These are phyloP conservation scores for Paracamarosporium sp. DNA, from an alignment of 2,329 filamentous ascomycete genomes.

Conservation along the genomic window DNA sequence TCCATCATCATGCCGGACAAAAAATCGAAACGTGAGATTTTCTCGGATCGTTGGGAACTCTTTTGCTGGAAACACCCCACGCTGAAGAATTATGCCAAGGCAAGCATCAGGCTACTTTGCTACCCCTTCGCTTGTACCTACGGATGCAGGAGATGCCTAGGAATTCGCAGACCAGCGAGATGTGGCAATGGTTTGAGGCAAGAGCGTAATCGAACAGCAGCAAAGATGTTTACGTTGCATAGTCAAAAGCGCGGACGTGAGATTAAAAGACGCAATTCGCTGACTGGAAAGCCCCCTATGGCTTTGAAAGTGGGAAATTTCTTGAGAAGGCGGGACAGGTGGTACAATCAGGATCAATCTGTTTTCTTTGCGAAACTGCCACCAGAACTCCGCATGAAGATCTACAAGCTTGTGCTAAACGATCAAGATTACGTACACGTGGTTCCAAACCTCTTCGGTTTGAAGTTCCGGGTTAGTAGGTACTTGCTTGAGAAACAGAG, in stretches of 20 bases:
- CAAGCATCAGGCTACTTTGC: too few relatives aligned
- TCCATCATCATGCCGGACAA: too few relatives aligned
- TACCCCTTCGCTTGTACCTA: neutral
- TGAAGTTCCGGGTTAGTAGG: neutral
- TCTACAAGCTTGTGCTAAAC: neutral
- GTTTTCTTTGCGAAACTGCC: neutral
- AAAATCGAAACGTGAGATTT: too few relatives aligned
- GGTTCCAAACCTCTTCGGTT: neutral
- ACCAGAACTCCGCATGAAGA: neutral
- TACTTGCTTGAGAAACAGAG: neutral
- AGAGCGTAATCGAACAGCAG: neutral
- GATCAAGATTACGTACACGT: neutral
- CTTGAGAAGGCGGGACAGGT: neutral
- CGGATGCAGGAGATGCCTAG: neutral
- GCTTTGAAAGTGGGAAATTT: neutral
- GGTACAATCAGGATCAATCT: neutral
- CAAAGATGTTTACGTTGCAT: neutral
- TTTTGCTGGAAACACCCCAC: too few relatives aligned
- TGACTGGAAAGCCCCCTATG: neutral
- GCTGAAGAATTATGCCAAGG: too few relatives aligned
- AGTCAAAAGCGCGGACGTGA: neutral
- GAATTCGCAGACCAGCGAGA: neutral
- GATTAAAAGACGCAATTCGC: neutral
- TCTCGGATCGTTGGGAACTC: too few relatives aligned
- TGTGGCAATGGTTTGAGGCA: neutral